Conservation (phyloP, 176 grass and related monocot genomes). For the Themeda triandra region DNA sequence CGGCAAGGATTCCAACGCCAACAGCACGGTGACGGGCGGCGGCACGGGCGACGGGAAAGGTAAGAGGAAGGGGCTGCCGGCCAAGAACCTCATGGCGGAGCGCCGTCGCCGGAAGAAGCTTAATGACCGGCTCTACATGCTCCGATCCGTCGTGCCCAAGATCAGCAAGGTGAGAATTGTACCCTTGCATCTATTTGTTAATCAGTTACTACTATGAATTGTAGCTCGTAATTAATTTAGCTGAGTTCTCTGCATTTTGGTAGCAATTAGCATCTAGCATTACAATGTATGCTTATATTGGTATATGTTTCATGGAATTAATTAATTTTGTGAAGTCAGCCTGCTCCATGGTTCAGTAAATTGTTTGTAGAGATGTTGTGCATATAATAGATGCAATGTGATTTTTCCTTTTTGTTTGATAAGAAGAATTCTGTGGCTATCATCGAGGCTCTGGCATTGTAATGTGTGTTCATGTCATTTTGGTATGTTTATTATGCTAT, state of each 20-base stretch:
- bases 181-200: background rate
- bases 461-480: background rate
- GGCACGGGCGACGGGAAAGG: constrained; percentile 62
- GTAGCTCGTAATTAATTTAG: background rate
- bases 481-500: background rate
- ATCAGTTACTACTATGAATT: background rate
- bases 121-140: constrained; percentile 99
- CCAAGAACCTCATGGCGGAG: constrained; percentile 99
- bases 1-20: constrained; percentile 74
- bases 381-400: background rate
- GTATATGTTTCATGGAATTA: constrained; percentile 6
- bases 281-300: background rate
- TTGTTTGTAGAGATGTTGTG: background rate
- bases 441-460: background rate
- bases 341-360: background rate
- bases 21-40: constrained; percentile 61
- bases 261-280: constrained; percentile 7
- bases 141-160: constrained; percentile 94
- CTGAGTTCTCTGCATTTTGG: background rate
- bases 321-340: background rate
- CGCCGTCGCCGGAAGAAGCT: constrained; percentile 96
- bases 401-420: background rate
- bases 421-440: background rate
- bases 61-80: constrained; percentile 93
- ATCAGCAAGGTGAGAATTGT: constrained; percentile 94